phyloP scores from a whole-genome alignment of 768 basidiomycete genomes.

The Floccularia luteovirens region DNA sequence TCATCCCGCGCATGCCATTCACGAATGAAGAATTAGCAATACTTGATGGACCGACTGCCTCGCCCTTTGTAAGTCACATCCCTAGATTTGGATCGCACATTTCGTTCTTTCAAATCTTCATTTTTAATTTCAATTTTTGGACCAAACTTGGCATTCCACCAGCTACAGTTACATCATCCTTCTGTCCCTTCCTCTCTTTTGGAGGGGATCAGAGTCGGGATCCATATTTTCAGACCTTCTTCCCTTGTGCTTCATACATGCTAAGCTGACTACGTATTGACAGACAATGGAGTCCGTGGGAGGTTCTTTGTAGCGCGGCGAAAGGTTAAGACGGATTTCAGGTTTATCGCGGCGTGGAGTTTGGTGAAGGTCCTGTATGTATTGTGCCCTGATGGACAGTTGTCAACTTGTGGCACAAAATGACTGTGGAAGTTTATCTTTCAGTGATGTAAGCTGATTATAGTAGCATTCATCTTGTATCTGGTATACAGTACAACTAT shows the following conservation, averaged over 20 bases:
- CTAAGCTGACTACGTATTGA: not conserved
- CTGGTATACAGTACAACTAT: too few relatives aligned
- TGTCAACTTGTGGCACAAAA: too few relatives aligned
- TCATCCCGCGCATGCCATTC: conserved; percentile 75
- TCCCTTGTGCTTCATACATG: too few relatives aligned
- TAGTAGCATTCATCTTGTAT: too few relatives aligned
- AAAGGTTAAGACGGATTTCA: not conserved
- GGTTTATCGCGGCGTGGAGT: not conserved
- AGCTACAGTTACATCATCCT: not conserved
- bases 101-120: too few relatives aligned
- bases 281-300: conserved; percentile 19
- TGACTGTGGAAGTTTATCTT: too few relatives aligned
- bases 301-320: conserved; percentile 8
- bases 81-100: too few relatives aligned
- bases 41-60: conserved; percentile 87
- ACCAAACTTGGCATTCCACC: not conserved
- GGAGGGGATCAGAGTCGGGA: too few relatives aligned
- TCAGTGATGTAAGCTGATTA: too few relatives aligned
- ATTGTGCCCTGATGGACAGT: too few relatives aligned
- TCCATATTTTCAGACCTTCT: too few relatives aligned
- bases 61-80: conserved; percentile 56
- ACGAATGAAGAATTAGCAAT: conserved; percentile 71
- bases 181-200: not conserved
- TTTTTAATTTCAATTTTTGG: not conserved
- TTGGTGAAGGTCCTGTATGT: too few relatives aligned